Percentiles rank a stretch among this genome's conserved stretches.
These are phyloP conservation scores for Sugiyamaella sp. DNA, from an alignment of 1,139 yeast species.

Conservation along the genomic window DNA sequence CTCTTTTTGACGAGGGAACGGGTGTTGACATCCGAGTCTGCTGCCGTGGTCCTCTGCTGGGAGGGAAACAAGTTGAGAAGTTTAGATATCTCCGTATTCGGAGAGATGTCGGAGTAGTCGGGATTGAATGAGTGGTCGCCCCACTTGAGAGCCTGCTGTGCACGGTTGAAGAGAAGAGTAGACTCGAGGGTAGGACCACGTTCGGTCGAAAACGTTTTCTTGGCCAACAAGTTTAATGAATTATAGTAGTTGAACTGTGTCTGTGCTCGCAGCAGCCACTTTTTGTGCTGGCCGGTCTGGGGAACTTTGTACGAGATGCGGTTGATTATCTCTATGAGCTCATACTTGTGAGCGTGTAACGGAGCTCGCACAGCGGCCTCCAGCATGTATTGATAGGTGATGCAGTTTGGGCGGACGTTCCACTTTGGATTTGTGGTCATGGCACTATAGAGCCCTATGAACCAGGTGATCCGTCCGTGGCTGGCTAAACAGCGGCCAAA, in stretches of 20 bases:
- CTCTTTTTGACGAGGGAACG: too few species aligned
- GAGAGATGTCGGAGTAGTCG: background rate
- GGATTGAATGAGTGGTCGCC: conserved; percentile 6
- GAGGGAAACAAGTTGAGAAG: conserved; percentile 7
- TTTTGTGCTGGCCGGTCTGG: conserved; percentile 1
- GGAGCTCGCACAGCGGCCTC: conserved; percentile 30
- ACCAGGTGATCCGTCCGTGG: conserved; percentile 34
- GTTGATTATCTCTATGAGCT: conserved; percentile 27
- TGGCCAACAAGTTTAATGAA: conserved; percentile 7
- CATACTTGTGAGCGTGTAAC: conserved; percentile 27
- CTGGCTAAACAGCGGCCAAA: conserved; percentile 30
- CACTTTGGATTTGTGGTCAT: conserved; percentile 24
- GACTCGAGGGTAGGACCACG: background rate
- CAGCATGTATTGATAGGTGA: conserved; percentile 30
- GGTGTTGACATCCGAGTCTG: too few species aligned
- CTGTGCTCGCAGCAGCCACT: conserved; percentile 15
- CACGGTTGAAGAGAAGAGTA: background rate
- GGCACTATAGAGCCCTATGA: conserved; percentile 32
- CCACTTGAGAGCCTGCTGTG: conserved; percentile 3
- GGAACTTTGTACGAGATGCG: conserved; percentile 2
- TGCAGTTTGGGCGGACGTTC: conserved; percentile 27
- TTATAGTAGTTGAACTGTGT: conserved; percentile 13
- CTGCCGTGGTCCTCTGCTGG: background rate
- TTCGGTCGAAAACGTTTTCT: background rate
- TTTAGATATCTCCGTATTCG: background rate